Conservation (phyloP, 768 basidiomycete species). For the Serendipita indica region DNA sequence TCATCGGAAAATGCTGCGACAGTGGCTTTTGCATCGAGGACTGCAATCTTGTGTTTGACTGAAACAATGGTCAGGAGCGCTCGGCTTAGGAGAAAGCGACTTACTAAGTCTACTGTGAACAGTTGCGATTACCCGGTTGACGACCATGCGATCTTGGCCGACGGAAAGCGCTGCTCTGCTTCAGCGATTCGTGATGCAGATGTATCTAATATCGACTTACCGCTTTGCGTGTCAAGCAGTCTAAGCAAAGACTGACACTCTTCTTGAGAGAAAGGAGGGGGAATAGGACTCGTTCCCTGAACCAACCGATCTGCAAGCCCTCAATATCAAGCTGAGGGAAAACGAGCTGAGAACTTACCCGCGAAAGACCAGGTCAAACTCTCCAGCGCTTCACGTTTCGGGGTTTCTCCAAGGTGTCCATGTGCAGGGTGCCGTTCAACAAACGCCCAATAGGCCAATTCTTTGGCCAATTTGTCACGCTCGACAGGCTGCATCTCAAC, state of each 20-base stretch:
- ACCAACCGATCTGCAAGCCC: constrained; percentile 46
- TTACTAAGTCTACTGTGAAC: not conserved
- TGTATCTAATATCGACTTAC: constrained; percentile 13
- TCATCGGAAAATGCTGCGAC: not conserved
- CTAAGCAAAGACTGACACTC: constrained; percentile 63
- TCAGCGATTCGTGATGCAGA: not conserved
- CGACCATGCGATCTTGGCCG: not conserved
- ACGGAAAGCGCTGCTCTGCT: not conserved
- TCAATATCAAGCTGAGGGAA: constrained; percentile 1
- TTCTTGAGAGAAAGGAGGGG: constrained; percentile 56
- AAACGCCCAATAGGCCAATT: constrained; percentile 71
- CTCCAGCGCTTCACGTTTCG: constrained; percentile 55
- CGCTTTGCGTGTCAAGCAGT: constrained; percentile 35
- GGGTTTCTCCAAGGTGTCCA: constrained; percentile 36
- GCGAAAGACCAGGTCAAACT: constrained; percentile 70
- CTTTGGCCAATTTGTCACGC: not conserved
- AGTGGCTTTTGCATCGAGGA: not conserved
- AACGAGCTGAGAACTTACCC: constrained; percentile 26
- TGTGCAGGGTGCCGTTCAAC: constrained; percentile 71
- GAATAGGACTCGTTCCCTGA: constrained; percentile 35
- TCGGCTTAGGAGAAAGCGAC: not conserved
- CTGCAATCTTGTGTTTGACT: not conserved
- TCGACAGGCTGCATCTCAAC: not conserved
- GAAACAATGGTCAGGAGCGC: not conserved
- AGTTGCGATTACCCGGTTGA: constrained; percentile 6